A percentile compares a stretch with the other conserved stretches of the same genome.
Evolutionary conservation across 176 grass and related monocot species (phyloP).

Genomic region (Lolium perenne): DNA sequence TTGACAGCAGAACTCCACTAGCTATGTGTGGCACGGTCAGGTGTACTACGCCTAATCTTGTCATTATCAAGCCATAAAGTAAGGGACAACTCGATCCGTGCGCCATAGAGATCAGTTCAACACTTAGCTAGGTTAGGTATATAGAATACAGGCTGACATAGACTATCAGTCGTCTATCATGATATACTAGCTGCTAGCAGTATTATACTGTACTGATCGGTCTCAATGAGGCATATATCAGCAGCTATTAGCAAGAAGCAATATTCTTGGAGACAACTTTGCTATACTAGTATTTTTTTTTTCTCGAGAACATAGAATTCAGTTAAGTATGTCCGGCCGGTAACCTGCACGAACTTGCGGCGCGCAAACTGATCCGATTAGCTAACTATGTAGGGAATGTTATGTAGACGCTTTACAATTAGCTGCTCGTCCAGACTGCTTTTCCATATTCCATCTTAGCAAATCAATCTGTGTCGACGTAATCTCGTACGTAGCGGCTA

Average conservation of each 20-base stretch:
- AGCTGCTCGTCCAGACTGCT: no score
- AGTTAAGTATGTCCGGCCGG: background rate
- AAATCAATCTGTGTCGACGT: no score
- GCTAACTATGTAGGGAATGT: background rate
- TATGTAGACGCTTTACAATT: no score
- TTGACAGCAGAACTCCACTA: background rate
- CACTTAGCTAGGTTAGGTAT: constrained; percentile 20
- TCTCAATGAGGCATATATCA: constrained; percentile 22
- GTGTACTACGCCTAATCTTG: background rate
- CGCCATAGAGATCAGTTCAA: background rate
- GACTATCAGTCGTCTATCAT: background rate
- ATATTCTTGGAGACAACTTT: background rate
- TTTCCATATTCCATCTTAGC: no score
- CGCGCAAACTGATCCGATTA: background rate
- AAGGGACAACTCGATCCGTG: background rate
- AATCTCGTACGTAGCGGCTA: background rate
- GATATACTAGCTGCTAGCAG: background rate
- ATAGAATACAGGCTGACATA: constrained; percentile 15
- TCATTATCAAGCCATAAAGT: background rate
- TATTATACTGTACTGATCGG: background rate
- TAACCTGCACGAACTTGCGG: background rate
- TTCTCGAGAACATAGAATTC: no score
- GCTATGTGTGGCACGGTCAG: background rate
- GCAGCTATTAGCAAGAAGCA: background rate
- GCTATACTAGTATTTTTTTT: no score